A percentile compares a stretch with the other conserved stretches of the same genome.
phyloP scores from a whole-genome alignment of 495 filamentous ascomycete genomes.

The Saxispiralis lemnorum region DNA sequence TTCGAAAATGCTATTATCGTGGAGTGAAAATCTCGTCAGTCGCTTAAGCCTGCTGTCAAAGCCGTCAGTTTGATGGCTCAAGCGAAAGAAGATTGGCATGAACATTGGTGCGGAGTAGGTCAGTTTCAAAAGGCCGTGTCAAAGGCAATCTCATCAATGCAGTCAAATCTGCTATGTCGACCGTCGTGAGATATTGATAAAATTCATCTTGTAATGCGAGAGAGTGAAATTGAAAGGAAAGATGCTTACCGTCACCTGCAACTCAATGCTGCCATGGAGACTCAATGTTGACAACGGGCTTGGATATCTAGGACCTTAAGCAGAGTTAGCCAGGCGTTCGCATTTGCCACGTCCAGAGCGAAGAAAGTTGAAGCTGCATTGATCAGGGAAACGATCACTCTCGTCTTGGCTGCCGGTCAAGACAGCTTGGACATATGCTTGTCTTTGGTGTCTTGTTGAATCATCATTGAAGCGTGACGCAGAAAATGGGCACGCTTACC shows the following conservation, averaged over 20 bases:
- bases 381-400: constrained; percentile 13
- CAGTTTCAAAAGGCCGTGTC: constrained; percentile 12
- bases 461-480: constrained; percentile 37
- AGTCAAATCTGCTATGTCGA: constrained; percentile 67
- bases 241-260: not conserved
- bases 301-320: no score
- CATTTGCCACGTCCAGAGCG: no score
- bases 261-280: no score
- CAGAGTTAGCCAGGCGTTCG: no score
- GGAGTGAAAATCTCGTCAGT: no score
- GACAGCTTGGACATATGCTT: constrained; percentile 75
- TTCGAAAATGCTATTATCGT: no score
- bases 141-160: constrained; percentile 20
- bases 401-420: constrained; percentile 41
- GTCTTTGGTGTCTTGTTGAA: constrained; percentile 42
- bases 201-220: constrained; percentile 50
- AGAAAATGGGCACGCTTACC: not conserved
- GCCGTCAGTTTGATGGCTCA: not conserved
- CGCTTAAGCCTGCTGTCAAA: no score
- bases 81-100: not conserved
- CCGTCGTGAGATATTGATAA: constrained; percentile 79
- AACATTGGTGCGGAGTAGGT: not conserved
- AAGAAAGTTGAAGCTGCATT: no score
- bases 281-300: constrained; percentile 10
- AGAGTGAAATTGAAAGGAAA: constrained; percentile 23